Evolutionary conservation across 768 basidiomycete genomes (phyloP).

Genomic region (Agrocybe praecox): DNA sequence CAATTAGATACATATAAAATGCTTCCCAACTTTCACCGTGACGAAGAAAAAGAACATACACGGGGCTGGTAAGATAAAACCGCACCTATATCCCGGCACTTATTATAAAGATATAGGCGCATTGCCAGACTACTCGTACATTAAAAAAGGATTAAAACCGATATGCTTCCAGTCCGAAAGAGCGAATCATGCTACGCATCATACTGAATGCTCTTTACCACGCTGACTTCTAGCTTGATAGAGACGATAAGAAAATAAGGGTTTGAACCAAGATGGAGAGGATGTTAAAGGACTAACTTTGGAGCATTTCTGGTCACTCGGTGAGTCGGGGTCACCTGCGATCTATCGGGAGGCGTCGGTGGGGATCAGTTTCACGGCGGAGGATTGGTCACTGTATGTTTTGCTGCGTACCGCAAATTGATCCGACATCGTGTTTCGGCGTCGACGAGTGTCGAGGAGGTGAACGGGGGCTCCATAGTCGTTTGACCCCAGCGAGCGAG

Average conservation of each 20-base stretch:
- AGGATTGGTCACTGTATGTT: not conserved
- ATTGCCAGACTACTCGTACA: too few species aligned
- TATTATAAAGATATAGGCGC: too few species aligned
- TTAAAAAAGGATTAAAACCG: too few species aligned
- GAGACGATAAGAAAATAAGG: not conserved
- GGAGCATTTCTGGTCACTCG: not conserved
- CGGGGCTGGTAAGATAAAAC: too few species aligned
- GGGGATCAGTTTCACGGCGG: not conserved
- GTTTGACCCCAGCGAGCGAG: conserved; percentile 10
- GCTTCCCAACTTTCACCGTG: too few species aligned
- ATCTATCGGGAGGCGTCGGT: not conserved
- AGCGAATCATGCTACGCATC: not conserved
- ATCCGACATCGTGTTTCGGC: conserved; percentile 1
- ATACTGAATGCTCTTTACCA: conserved; percentile 20
- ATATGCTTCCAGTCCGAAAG: too few species aligned
- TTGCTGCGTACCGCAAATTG: conserved; percentile 8
- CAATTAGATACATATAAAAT: too few species aligned
- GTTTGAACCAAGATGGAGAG: not conserved
- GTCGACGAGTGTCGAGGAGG: conserved; percentile 14
- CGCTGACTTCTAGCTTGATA: conserved; percentile 19
- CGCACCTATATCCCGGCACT: too few species aligned
- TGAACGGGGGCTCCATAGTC: conserved; percentile 13
- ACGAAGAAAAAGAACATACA: too few species aligned
- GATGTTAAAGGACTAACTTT: not conserved
- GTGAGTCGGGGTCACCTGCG: not conserved